phyloP scores from a whole-genome alignment of 2,329 filamentous ascomycete genomes.

The Hymenoscyphus salicellus region DNA sequence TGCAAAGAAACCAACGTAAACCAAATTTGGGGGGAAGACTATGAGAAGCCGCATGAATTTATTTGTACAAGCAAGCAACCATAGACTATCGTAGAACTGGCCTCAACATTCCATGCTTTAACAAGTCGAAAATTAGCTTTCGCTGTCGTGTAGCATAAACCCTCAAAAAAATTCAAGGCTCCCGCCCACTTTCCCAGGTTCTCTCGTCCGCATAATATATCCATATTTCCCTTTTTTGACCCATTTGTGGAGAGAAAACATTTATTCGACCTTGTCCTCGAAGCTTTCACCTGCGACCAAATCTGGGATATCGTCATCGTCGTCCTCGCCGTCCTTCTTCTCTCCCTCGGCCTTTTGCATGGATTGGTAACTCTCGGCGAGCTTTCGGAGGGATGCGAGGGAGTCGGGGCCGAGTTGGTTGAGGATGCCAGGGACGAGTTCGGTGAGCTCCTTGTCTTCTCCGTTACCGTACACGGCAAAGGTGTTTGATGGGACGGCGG shows the following conservation, averaged over 20 bases:
- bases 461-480: conserved; percentile 99
- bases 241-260: background rate
- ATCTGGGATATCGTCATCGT: conserved; percentile 82
- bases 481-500: conserved; percentile 95
- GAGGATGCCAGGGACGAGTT: conserved; percentile 97
- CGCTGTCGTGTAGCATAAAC: conserved; percentile 17
- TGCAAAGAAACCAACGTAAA: background rate
- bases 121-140: conserved; percentile 17
- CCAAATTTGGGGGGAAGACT: background rate
- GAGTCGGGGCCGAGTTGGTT: conserved; percentile 99
- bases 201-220: conserved; percentile 6
- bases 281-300: conserved; percentile 97
- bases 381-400: conserved; percentile 93
- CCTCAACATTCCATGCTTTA: conserved; percentile 24
- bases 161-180: conserved; percentile 20
- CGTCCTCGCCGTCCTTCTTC: conserved; percentile 70
- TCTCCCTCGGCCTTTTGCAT: conserved; percentile 90
- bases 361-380: conserved; percentile 99
- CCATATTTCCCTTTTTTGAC: background rate
- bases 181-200: conserved; percentile 6
- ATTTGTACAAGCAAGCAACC: conserved; percentile 36
- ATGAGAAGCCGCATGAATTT: conserved; percentile 34
- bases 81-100: conserved; percentile 32
- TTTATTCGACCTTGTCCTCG: conserved; percentile 71
- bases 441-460: conserved; percentile 99